Evolutionary conservation across 305 asterid genomes (phyloP), one percentile per base, ranked within the genome.

Genomic region (Solanum aculeatissimum): DNA sequence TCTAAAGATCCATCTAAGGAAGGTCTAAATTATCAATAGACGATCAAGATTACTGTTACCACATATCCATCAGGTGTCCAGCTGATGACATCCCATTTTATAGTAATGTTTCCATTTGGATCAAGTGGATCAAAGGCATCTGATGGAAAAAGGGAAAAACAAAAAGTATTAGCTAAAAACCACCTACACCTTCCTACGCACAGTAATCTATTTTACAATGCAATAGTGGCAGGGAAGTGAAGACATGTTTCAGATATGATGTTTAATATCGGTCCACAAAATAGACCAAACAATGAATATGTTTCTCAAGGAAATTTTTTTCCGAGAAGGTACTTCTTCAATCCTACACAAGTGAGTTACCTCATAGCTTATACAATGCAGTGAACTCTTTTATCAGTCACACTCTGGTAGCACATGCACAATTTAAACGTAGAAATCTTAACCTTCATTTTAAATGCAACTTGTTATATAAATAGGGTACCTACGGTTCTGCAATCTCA

Each of bases 1-100:
- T 9, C 75, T 68, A 68, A 7, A 4, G n/a, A 72, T 72, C 54
- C 57, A 72, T 72, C 23, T 14, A 72, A 23, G 81, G 60, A 7
- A 21, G 58, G 60, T 47, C 81, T 25, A 74, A 29, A 23, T 72
- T 23, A 72, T 45, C 55, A 14, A 23, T 8, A 72, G 58, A 47
- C 47, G 40, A 47, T 74, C 42, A 74, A 74, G 81, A 25, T 72
- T 47, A 47, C 42, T 45, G 58, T 80, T 25, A 91, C 97, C 70
- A 89, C 90, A 70, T 92, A 93, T 82, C 97, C 94, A 40, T 92
- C 95, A 7, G 95, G 86, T 2, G 94, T 90, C 97, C 97, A 93
- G 58, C 72, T 84, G 82, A 91, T 85, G 21, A 92, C 49, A 85
- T 93, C 95, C 95, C 95, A 93, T 84, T 93, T 92, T 7, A 92